A percentile compares a stretch with the other conserved stretches of the same genome.
phyloP scores from a whole-genome alignment of 192 early-diverging fungal genomes.

The Chytriomyces sp. region DNA sequence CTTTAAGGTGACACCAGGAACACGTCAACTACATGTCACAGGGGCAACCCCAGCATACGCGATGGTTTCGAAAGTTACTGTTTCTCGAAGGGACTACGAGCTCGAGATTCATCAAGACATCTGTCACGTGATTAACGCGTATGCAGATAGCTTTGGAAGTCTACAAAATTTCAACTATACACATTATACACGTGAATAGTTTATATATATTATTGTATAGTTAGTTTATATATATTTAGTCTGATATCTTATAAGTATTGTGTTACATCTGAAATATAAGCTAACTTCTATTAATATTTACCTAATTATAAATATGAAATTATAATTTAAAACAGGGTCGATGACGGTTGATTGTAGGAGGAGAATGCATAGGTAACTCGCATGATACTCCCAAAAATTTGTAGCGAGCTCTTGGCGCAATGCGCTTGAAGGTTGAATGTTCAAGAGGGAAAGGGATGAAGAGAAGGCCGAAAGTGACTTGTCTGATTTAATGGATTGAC shows the following conservation, averaged over 20 bases:
- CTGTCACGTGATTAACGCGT: constrained; percentile 27
- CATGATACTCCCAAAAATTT: background rate
- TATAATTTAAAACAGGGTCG: too few relatives aligned
- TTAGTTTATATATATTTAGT: too few relatives aligned
- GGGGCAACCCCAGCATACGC: too few relatives aligned
- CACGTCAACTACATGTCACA: too few relatives aligned
- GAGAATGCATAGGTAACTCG: constrained; percentile 8
- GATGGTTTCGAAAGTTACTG: too few relatives aligned
- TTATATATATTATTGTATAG: too few relatives aligned
- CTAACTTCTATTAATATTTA: too few relatives aligned
- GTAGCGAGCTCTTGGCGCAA: background rate
- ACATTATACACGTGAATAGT: too few relatives aligned
- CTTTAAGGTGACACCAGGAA: constrained; percentile 46
- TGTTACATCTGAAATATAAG: too few relatives aligned
- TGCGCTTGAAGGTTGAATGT: background rate
- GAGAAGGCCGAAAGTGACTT: too few relatives aligned
- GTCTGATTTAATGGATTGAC: background rate
- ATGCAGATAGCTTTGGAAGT: background rate
- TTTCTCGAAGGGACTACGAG: constrained; percentile 11
- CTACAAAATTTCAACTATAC: background rate
- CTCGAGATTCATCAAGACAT: constrained; percentile 8
- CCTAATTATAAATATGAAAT: too few relatives aligned
- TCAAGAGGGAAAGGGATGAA: background rate
- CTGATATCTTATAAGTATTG: too few relatives aligned
- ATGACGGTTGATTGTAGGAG: background rate